phyloP scores from a whole-genome alignment of 208 protist genomes.

The Acanthamoeba royreba region DNA sequence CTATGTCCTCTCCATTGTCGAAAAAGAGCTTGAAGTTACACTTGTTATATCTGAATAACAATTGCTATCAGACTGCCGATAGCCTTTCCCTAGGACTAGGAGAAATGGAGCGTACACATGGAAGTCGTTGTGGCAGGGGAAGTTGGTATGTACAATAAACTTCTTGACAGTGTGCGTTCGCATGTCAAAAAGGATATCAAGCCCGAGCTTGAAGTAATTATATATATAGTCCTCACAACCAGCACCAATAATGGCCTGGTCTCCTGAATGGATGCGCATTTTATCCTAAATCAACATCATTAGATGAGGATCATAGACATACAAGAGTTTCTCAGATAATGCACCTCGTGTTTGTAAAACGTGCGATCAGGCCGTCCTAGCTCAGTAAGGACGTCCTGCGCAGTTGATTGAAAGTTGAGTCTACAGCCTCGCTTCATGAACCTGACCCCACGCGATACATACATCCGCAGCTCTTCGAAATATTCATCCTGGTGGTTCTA shows the following conservation, averaged over 20 bases:
- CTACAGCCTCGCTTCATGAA: constrained; percentile 63
- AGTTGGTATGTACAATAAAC: constrained; percentile 83
- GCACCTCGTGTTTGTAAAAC: constrained; percentile 69
- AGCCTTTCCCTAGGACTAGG: not conserved
- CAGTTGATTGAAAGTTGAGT: constrained; percentile 62
- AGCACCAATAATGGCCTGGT: not conserved
- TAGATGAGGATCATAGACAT: not conserved
- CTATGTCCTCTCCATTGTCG: not conserved
- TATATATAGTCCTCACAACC: constrained; percentile 81
- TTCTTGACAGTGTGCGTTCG: constrained; percentile 77
- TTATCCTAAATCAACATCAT: constrained; percentile 62
- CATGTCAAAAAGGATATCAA: constrained; percentile 82
- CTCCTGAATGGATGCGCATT: constrained; percentile 73
- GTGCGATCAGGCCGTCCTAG: constrained; percentile 70
- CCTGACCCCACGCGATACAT: constrained; percentile 46
- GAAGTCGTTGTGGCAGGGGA: constrained; percentile 81
- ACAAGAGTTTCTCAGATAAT: not conserved
- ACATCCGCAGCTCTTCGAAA: constrained; percentile 6
- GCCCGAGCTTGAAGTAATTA: constrained; percentile 81
- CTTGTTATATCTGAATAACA: not conserved
- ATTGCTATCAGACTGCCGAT: not conserved
- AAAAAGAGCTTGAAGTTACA: constrained; percentile 48
- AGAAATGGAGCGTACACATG: constrained; percentile 63
- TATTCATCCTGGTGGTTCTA: constrained; percentile 25
- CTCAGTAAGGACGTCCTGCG: constrained; percentile 74